Evolutionary conservation across 2,329 filamentous ascomycete species (phyloP), one percentile per base, ranked within the genome.

Genomic region (Fusarium dlaminii): DNA sequence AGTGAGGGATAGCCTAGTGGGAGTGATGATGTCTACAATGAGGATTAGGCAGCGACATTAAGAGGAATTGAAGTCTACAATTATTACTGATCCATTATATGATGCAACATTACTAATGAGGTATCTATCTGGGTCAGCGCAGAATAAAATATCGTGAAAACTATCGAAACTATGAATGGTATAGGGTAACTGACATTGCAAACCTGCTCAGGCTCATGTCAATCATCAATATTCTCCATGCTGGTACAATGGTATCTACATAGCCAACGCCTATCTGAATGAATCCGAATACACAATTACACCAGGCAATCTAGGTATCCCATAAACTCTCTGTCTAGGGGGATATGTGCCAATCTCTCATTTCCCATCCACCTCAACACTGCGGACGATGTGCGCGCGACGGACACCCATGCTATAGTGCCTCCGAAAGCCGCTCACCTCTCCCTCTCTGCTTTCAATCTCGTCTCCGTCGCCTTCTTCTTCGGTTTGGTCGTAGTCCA

Each of bases 341-440:
- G 34, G 24, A 14, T 39, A 17, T 54, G 29, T 39, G 24, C 20
- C 24, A 54, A n/a, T 9, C 34, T 29, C 34, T 29, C 15, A n/a
- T 22, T 22, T 17, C 10, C 34, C 14, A n/a, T 55, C 51, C 20
- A 55, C 51, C 37, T 62, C 58, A 30, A 62, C 48, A 30, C 48
- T 56, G 24, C 22, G 58, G 11, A 62, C 49, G 9, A 62, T 54
- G 34, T 54, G 57, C 34, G 34, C 45, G 36, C 45, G 34, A 52
- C 57, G 57, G 14, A 54, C 27, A 8, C 57, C 57, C 22, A 51
- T n/a, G 5, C 46, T 54, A 24, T 52, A 29, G 34, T 54, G 24
- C 24, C 45, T 60, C 34, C 57, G 46, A 30, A 39, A 24, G 18
- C 46, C 32, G 13, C 46, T 24, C 12, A 29, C 17, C 14, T 36